A percentile compares a stretch with the other conserved stretches of the same genome.
Conservation (phyloP, 208 protist genomes). For the Tritrichomonas musculus region DNA sequence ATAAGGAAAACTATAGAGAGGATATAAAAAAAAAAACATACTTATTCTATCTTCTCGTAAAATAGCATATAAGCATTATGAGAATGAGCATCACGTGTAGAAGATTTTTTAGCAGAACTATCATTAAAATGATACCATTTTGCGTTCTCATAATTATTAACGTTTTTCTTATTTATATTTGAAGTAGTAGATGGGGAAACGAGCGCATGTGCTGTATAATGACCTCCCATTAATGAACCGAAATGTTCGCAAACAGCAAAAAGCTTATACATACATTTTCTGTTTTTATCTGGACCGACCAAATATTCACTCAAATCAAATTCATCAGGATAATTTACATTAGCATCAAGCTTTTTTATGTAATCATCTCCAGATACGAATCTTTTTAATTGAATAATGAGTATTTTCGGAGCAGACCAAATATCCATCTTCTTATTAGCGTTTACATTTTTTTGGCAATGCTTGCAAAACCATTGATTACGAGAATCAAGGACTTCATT, state of each 20-base stretch:
- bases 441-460: background rate
- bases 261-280: background rate
- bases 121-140: conserved; percentile 30
- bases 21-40: background rate
- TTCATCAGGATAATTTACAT: background rate
- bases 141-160: too few species aligned
- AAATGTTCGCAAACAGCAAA: background rate
- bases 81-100: background rate
- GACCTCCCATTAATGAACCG: background rate
- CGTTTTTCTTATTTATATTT: too few species aligned
- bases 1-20: background rate
- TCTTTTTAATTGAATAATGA: conserved; percentile 1
- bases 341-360: background rate
- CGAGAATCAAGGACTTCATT: background rate
- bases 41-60: background rate
- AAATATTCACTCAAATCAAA: background rate
- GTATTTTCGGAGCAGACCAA: background rate
- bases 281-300: background rate
- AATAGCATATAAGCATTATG: background rate
- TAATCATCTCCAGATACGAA: background rate
- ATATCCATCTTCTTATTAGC: conserved; percentile 17
- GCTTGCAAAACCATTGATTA: background rate
- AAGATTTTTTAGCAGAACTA: too few species aligned
- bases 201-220: conserved; percentile 10
- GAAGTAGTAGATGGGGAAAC: too few species aligned